Percentiles rank a stretch among this genome's conserved stretches.
Evolutionary conservation across 108 stramenopile genomes (phyloP).

Genomic region (Phaeodactylum tricornutum): DNA sequence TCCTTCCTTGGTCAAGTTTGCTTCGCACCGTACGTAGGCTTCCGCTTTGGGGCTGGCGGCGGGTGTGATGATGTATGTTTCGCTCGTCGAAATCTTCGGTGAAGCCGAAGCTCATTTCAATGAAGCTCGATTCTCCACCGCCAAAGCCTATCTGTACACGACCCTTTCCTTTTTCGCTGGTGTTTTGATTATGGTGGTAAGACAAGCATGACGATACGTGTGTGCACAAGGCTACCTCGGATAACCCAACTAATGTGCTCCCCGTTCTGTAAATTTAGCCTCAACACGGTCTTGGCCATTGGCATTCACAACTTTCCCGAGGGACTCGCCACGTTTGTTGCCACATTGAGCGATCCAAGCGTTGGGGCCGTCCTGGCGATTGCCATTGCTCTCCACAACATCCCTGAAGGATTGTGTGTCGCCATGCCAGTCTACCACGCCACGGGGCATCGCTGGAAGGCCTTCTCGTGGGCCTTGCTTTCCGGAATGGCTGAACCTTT

Average conservation of each 20-base stretch:
- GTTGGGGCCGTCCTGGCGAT: constrained; percentile 73
- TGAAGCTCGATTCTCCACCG: constrained; percentile 15
- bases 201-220: too few relatives aligned
- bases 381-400: constrained; percentile 85
- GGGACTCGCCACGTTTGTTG: constrained; percentile 84
- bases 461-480: constrained; percentile 65
- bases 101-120: constrained; percentile 17
- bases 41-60: constrained; percentile 59
- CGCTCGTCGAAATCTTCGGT: constrained; percentile 68
- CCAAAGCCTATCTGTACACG: constrained; percentile 31
- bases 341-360: constrained; percentile 49
- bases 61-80: constrained; percentile 86
- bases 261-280: too few relatives aligned
- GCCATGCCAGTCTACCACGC: constrained; percentile 85
- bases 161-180: constrained; percentile 51
- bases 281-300: constrained; percentile 36
- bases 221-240: too few relatives aligned
- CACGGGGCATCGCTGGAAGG: constrained; percentile 71
- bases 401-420: constrained; percentile 85
- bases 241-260: background rate
- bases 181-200: constrained; percentile 35
- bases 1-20: constrained; percentile 45
- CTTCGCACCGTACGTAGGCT: constrained; percentile 40
- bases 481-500: constrained; percentile 72
- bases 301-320: constrained; percentile 88